These are phyloP conservation scores for Hemisphaericaspora xylanilytica DNA, from an alignment of 1,139 yeast genomes.

Conservation along the genomic window DNA sequence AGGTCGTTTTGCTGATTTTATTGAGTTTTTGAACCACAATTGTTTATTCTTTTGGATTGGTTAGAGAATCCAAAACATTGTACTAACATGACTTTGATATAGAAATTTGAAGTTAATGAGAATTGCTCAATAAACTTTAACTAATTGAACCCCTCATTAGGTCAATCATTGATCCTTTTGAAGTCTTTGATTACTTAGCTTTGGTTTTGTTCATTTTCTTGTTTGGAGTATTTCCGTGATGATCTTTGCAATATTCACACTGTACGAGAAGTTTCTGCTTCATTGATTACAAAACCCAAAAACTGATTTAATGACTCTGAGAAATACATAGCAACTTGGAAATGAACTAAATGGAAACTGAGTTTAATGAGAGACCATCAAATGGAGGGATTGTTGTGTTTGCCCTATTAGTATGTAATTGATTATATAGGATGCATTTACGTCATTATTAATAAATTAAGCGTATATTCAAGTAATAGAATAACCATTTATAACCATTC, in stretches of 20 bases:
- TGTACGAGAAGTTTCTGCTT: conserved; percentile 53
- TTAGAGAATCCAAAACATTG: no score
- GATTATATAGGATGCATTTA: no score
- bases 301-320: conserved; percentile 85
- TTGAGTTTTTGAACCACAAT: background rate
- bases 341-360: background rate
- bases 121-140: no score
- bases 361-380: no score
- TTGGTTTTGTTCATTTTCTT: background rate
- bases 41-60: background rate
- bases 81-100: no score
- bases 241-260: conserved; percentile 59
- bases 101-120: no score
- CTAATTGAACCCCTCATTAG: no score
- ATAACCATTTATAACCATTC: no score
- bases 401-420: no score
- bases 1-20: conserved; percentile 51
- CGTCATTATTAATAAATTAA: no score
- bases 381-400: no score
- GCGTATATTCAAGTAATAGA: no score
- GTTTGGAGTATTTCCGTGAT: conserved; percentile 34
- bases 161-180: background rate
- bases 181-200: background rate
- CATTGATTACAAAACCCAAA: conserved; percentile 52
- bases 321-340: conserved; percentile 5